phyloP scores from a whole-genome alignment of 139 green algal genomes.

The Asterochloris sp. region DNA sequence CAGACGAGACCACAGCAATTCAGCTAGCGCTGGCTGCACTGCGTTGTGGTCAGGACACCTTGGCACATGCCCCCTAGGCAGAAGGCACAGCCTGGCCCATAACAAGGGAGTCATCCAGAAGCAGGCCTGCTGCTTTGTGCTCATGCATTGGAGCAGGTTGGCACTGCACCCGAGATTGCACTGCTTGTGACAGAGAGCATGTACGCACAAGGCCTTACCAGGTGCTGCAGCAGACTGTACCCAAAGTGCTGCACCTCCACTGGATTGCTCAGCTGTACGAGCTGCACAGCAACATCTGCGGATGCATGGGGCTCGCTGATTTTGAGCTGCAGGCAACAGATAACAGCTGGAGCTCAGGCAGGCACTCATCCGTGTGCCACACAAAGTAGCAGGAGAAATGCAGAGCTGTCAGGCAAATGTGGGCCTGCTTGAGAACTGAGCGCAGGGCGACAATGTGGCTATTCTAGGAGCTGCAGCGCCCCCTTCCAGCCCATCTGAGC shows the following conservation, averaged over 20 bases:
- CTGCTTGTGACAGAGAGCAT: neutral
- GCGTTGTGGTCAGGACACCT: neutral
- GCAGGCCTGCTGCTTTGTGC: neutral
- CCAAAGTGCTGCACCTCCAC: slow-evolving; percentile 49
- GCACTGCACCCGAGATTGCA: neutral
- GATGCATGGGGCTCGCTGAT: slow-evolving; percentile 22
- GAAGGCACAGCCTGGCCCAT: neutral
- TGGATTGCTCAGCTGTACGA: slow-evolving; percentile 24
- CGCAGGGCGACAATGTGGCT: too few species aligned
- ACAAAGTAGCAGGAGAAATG: neutral
- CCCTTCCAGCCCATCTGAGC: neutral
- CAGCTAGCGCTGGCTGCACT: neutral
- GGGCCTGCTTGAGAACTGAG: neutral
- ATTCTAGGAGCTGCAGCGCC: too few species aligned
- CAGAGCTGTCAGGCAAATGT: neutral
- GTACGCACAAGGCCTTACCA: slow-evolving; percentile 22
- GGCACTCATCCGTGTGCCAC: neutral
- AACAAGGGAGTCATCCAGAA: neutral
- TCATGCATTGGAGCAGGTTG: neutral
- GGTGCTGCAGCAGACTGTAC: slow-evolving; percentile 45
- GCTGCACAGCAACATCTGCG: slow-evolving; percentile 20
- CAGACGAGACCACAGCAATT: neutral
- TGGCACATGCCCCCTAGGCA: neutral
- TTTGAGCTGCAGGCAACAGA: slow-evolving; percentile 37
- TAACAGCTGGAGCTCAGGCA: neutral